Evolutionary conservation across 163 green algal genomes (phyloP), one percentile per base, ranked within the genome.

Genomic region (Coccomyxa subellipsoidea): DNA sequence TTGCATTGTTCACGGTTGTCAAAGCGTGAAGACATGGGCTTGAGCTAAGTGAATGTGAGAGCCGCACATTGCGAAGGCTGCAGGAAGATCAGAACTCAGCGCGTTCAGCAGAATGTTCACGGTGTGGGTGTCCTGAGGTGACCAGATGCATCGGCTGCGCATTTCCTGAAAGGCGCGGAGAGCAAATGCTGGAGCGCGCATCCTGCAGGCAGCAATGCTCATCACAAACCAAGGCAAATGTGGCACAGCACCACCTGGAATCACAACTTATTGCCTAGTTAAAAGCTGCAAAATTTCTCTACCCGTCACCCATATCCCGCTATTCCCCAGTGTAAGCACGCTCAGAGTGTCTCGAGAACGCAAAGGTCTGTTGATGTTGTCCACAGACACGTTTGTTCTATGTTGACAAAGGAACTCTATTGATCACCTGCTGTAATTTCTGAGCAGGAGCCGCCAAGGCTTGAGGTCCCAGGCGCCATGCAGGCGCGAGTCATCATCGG

Each of bases 31-130:
- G n/a, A n/a, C n/a, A n/a, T n/a, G n/a, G n/a, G n/a, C n/a, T n/a
- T n/a, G n/a, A n/a, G n/a, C n/a, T n/a, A n/a, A n/a, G n/a, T n/a
- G n/a, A n/a, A n/a, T n/a, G n/a, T n/a, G n/a, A n/a, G n/a, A n/a
- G n/a, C 1, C 32, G 79, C 79, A 85, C 81, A 54, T 69, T 12
- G 35, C 59, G 15, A 69, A 79, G 15, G 31, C 38, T 7, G 27
- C 8, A 21, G 9, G 27, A 31, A 23, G 29, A 66, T 85, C 38
- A 54, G 38, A 31, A 18, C 39, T 40, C 38, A 85, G 29, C 4
- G 81, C 76, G 59, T 85, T 82, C 66, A 85, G 59, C n/a, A 85
- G 37, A 0, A 69, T 38, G 79, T 81, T 81, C 38, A 53, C 69
- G 73, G 81, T 79, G 27, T 27, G 5, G 8, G 66, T 73, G 66